A percentile compares a stretch with the other conserved stretches of the same genome.
Conservation (phyloP, 2,329 filamentous ascomycete genomes). For the Pezicula rhizophila region DNA sequence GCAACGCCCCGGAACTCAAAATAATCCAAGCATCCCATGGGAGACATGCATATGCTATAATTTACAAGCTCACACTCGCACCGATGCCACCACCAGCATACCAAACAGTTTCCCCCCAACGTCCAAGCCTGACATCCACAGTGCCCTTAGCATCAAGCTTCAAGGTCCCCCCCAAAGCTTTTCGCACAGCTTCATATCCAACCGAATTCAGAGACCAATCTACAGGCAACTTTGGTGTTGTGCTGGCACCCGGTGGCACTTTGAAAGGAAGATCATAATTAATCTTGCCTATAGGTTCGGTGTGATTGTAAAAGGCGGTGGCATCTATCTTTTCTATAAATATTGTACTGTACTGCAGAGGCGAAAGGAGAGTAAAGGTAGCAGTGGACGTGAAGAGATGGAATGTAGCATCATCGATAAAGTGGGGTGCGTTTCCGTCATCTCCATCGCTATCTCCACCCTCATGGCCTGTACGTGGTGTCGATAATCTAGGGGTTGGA, state of each 20-base stretch:
- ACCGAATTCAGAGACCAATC: conserved; percentile 70
- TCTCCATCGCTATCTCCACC: conserved; percentile 31
- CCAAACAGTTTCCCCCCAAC: conserved; percentile 68
- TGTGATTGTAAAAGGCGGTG: conserved; percentile 77
- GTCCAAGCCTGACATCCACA: conserved; percentile 67
- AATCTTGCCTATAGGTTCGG: conserved; percentile 72
- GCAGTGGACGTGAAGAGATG: conserved; percentile 84
- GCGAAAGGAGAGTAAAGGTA: conserved; percentile 76
- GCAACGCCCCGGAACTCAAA: too few relatives aligned
- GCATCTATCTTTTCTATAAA: conserved; percentile 77
- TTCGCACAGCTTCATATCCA: conserved; percentile 75
- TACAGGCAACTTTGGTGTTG: conserved; percentile 74
- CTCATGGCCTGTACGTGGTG: conserved; percentile 42
- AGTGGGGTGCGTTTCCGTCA: conserved; percentile 48
- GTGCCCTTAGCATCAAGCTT: conserved; percentile 73
- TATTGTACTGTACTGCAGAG: conserved; percentile 65
- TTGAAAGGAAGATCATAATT: conserved; percentile 68
- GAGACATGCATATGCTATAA: neutral
- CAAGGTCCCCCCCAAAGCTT: conserved; percentile 73
- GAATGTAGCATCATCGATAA: conserved; percentile 81
- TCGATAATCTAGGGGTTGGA: conserved; percentile 59
- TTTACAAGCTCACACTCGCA: conserved; percentile 51
- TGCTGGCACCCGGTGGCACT: conserved; percentile 66
- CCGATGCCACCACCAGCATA: conserved; percentile 67
- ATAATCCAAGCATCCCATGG: too few relatives aligned